Conservation (phyloP, 2,329 filamentous ascomycete species). For the Trichoderma sp. region DNA sequence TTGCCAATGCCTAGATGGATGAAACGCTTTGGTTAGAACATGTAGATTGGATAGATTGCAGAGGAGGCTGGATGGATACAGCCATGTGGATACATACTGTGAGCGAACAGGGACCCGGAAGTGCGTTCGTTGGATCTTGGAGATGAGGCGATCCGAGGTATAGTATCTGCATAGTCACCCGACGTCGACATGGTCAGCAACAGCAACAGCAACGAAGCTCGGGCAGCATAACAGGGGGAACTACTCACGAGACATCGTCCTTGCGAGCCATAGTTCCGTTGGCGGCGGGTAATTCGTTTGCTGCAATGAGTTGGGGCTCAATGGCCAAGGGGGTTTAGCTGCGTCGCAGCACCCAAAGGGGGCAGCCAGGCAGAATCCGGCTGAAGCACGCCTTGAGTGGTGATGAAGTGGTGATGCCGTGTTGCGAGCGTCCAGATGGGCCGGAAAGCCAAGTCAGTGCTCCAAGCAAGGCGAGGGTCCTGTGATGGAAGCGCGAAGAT, state of each 20-base stretch:
- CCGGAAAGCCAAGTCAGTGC: constrained; percentile 7
- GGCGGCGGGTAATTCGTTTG: background rate
- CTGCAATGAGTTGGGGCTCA: constrained; percentile 1
- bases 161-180: constrained; percentile 48
- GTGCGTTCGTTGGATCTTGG: constrained; percentile 59
- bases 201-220: background rate
- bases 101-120: constrained; percentile 65
- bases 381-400: background rate
- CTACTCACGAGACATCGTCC: constrained; percentile 50
- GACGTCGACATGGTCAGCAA: constrained; percentile 4
- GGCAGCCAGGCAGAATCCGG: background rate
- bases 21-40: background rate
- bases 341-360: constrained; percentile 20
- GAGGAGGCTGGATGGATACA: constrained; percentile 19
- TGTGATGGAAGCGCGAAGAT: background rate
- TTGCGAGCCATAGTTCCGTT: constrained; percentile 49
- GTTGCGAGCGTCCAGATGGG: background rate
- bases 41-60: background rate
- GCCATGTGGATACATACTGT: constrained; percentile 47
- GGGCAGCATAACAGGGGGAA: background rate
- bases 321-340: background rate
- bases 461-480: background rate
- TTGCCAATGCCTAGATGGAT: constrained; percentile 69
- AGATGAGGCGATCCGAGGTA: constrained; percentile 63
- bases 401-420: background rate